Conservation (phyloP, 1,284 basidiomycete genomes). For the Volvariella volvacea region DNA sequence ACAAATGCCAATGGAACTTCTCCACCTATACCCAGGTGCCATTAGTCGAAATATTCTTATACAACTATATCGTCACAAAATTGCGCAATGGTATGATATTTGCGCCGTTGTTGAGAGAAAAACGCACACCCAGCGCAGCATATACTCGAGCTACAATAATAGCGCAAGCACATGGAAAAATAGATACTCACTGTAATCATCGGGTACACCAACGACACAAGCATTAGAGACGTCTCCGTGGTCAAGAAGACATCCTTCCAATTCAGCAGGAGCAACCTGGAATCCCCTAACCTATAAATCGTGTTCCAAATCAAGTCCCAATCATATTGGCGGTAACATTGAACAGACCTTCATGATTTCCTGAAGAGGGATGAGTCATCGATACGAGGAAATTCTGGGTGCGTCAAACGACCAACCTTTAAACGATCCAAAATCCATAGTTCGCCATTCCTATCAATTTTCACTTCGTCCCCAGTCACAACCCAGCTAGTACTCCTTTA, state of each 20-base stretch:
- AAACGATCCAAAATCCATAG: constrained; percentile 63
- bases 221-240: constrained; percentile 65
- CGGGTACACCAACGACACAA: constrained; percentile 72
- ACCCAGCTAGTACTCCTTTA: constrained; percentile 68
- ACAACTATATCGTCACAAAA: no score
- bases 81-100: no score
- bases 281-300: constrained; percentile 51
- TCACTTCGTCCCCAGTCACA: constrained; percentile 63
- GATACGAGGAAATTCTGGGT: no score
- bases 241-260: constrained; percentile 65
- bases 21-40: constrained; percentile 38
- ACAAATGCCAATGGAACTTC: constrained; percentile 67
- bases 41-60: no score
- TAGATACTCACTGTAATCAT: constrained; percentile 46
- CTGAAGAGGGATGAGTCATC: constrained; percentile 16
- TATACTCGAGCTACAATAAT: not conserved
- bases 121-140: not conserved
- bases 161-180: not conserved
- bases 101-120: not conserved
- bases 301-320: not conserved
- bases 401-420: constrained; percentile 37
- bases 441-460: constrained; percentile 48
- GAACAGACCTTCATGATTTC: constrained; percentile 48
- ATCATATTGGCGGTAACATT: not conserved
- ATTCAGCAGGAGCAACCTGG: constrained; percentile 63